phyloP scores from a whole-genome alignment of 495 filamentous ascomycete genomes.

The Aspergillus panamensis region DNA sequence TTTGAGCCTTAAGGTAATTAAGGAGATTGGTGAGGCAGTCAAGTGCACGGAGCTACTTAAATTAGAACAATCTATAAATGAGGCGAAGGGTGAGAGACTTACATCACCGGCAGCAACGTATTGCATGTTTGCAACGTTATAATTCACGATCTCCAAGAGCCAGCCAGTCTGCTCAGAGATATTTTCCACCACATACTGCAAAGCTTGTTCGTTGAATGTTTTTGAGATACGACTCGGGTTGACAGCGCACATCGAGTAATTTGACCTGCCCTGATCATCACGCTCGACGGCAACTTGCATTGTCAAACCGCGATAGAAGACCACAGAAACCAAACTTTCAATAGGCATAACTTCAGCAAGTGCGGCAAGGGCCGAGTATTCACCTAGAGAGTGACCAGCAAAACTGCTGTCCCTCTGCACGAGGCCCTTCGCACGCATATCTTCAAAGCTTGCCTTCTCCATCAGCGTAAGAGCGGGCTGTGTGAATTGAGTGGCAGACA shows the following conservation, averaged over 20 bases:
- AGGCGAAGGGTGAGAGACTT: constrained; percentile 20
- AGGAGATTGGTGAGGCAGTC: constrained; percentile 89
- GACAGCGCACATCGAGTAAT: constrained; percentile 98
- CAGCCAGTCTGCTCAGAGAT: constrained; percentile 89
- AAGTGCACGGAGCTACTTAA: constrained; percentile 69
- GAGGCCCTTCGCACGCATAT: constrained; percentile 95
- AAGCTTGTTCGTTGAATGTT: constrained; percentile 94
- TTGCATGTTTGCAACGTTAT: constrained; percentile 97
- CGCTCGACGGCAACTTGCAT: constrained; percentile 99
- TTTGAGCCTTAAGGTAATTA: constrained; percentile 92
- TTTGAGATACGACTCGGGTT: constrained; percentile 96
- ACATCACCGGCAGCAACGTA: constrained; percentile 95
- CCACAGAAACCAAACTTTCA: constrained; percentile 94
- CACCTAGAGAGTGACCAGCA: constrained; percentile 94
- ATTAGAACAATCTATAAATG: constrained; percentile 25
- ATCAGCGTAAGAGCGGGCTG: constrained; percentile 96
- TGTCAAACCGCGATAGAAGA: constrained; percentile 97
- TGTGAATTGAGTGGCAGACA: constrained; percentile 98
- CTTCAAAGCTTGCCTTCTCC: constrained; percentile 99
- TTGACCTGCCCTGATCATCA: constrained; percentile 85
- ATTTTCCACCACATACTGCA: constrained; percentile 92
- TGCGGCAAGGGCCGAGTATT: constrained; percentile 95
- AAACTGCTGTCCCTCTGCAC: constrained; percentile 96
- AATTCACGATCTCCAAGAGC: constrained; percentile 98
- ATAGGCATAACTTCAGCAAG: constrained; percentile 99